These are phyloP conservation scores for Ustilago xerochloae DNA, from an alignment of 1,284 basidiomycete species.

Conservation along the genomic window DNA sequence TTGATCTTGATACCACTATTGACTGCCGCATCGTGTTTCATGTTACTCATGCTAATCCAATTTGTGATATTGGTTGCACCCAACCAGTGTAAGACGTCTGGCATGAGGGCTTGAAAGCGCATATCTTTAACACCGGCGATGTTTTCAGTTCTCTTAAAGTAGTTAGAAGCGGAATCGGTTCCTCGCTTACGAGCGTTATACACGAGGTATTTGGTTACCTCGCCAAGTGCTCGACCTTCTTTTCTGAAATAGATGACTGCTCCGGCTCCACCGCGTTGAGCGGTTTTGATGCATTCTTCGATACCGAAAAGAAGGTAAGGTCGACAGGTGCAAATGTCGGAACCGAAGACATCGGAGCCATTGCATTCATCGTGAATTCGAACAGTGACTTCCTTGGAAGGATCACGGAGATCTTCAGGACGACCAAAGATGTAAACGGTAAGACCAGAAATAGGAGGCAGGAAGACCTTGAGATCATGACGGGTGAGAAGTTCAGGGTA, in stretches of 20 bases:
- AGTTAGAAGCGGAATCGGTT: conserved; percentile 89
- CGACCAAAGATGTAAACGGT: conserved; percentile 89
- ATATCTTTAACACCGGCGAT: conserved; percentile 83
- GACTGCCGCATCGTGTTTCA: conserved; percentile 88
- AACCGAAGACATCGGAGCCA: conserved; percentile 87
- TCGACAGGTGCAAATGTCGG: conserved; percentile 87
- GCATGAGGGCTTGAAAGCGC: conserved; percentile 79
- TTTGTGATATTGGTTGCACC: conserved; percentile 58
- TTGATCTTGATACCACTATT: conserved; percentile 85
- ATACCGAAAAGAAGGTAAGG: conserved; percentile 93
- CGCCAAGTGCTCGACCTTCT: conserved; percentile 89
- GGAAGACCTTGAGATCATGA: conserved; percentile 92
- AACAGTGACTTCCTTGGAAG: conserved; percentile 80
- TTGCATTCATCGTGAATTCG: conserved; percentile 94
- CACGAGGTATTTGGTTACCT: conserved; percentile 74
- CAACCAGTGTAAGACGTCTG: conserved; percentile 78
- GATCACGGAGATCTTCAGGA: conserved; percentile 59
- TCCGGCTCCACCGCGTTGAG: conserved; percentile 89
- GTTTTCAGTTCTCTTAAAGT: conserved; percentile 92
- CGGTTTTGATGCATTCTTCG: conserved; percentile 86
- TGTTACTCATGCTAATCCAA: conserved; percentile 84
- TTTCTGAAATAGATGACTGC: conserved; percentile 94
- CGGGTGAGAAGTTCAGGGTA: conserved; percentile 95
- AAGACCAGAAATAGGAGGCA: conserved; percentile 90
- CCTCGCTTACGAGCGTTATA: conserved; percentile 96